Percentiles rank a stretch among this genome's conserved stretches.
Conservation (phyloP, 2,329 filamentous ascomycete genomes). For the Myriosclerotinia duriaeana region DNA sequence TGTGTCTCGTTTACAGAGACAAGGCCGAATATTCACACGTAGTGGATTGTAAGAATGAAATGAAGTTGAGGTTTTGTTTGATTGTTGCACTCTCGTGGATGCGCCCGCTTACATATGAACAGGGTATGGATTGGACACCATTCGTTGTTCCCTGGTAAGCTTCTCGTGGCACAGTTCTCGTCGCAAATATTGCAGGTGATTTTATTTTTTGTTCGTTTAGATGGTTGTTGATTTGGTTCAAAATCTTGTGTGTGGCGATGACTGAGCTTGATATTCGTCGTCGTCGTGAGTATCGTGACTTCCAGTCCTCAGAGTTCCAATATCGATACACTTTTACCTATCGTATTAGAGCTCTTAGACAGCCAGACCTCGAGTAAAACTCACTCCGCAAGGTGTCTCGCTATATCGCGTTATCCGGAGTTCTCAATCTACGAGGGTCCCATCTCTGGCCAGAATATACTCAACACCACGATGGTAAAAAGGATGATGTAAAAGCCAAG, state of each 20-base stretch:
- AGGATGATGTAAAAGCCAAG: not conserved
- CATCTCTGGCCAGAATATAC: not conserved
- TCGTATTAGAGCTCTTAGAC: too few relatives aligned
- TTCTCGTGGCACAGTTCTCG: not conserved
- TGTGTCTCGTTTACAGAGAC: too few relatives aligned
- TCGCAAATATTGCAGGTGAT: not conserved
- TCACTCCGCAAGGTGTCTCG: not conserved
- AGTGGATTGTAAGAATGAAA: not conserved
- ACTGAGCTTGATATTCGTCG: not conserved
- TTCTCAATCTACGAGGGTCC: not conserved
- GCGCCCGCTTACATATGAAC: conserved; percentile 7
- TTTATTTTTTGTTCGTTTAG: not conserved
- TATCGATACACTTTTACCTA: not conserved
- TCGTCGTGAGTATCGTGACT: not conserved
- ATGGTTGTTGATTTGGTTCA: not conserved
- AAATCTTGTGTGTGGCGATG: not conserved
- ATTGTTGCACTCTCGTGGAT: not conserved
- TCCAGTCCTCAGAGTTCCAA: not conserved
- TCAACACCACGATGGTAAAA: not conserved
- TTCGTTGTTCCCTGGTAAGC: not conserved
- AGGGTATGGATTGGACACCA: conserved; percentile 6
- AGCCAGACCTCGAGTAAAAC: not conserved
- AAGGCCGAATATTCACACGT: not conserved
- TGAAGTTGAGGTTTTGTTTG: not conserved
- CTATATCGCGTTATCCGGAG: not conserved